A percentile compares a stretch with the other conserved stretches of the same genome.
phyloP scores from a whole-genome alignment of 768 basidiomycete species.

The Filobasidium floriforme region DNA sequence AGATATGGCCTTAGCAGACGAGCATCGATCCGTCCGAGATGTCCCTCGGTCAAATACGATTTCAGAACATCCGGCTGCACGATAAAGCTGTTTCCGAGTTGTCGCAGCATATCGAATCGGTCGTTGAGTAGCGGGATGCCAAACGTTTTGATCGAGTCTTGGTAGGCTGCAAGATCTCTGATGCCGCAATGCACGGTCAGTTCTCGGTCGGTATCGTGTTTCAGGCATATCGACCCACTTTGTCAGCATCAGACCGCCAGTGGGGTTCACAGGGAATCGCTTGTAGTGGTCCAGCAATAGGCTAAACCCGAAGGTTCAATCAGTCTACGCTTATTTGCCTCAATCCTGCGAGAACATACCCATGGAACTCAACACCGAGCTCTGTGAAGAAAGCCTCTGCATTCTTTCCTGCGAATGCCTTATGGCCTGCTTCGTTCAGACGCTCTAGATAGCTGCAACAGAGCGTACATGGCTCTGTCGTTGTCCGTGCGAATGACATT shows the following conservation, averaged over 20 bases:
- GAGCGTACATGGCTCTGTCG: conserved; percentile 81
- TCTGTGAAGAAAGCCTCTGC: conserved; percentile 85
- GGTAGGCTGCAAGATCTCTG: conserved; percentile 93
- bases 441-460: conserved; percentile 80
- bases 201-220: background rate
- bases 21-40: conserved; percentile 84
- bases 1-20: conserved; percentile 82
- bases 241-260: conserved; percentile 94
- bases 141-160: conserved; percentile 79
- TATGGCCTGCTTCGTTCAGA: conserved; percentile 65
- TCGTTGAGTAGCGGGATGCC: conserved; percentile 74
- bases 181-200: background rate
- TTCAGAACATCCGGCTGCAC: conserved; percentile 90
- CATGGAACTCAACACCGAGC: conserved; percentile 88
- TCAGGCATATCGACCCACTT: conserved; percentile 57
- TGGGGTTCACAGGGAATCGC: conserved; percentile 93
- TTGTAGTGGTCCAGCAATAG: conserved; percentile 86
- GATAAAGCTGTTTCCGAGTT: conserved; percentile 93
- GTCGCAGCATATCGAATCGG: conserved; percentile 95
- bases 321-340: background rate
- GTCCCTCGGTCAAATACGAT: conserved; percentile 88
- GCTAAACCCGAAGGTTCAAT: conserved; percentile 47
- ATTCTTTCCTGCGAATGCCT: conserved; percentile 84
- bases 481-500: conserved; percentile 83
- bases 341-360: conserved; percentile 47